A percentile compares a stretch with the other conserved stretches of the same genome.
These are phyloP conservation scores for Osmozyma mogii DNA, from an alignment of 805 yeast species.

Conservation along the genomic window DNA sequence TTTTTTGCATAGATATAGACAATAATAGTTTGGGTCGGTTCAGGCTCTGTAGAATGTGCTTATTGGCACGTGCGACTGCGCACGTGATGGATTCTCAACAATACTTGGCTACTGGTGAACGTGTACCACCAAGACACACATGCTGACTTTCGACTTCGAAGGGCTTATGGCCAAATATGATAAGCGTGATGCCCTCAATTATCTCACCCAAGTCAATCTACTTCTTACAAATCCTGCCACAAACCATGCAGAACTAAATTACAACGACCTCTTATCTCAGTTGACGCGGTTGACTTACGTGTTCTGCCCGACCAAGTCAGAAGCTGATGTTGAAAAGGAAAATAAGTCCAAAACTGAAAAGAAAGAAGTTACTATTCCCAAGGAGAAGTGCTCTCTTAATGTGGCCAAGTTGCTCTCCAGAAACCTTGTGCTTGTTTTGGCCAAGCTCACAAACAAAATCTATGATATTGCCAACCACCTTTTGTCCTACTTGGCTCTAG, in stretches of 20 bases:
- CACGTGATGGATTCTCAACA: background rate
- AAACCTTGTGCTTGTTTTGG: conserved; percentile 19
- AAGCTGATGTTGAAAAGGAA: conserved; percentile 2
- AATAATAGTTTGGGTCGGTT: background rate
- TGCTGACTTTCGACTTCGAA: conserved; percentile 4
- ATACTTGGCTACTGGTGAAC: background rate
- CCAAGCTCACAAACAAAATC: conserved; percentile 24
- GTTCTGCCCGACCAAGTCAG: conserved; percentile 10
- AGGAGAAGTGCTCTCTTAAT: conserved; percentile 8
- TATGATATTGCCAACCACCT: conserved; percentile 32
- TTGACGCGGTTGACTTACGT: conserved; percentile 20
- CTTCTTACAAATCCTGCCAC: conserved; percentile 7
- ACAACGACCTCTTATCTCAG: conserved; percentile 13
- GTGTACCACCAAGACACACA: background rate
- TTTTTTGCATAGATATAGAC: conserved; percentile 1
- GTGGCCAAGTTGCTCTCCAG: conserved; percentile 22
- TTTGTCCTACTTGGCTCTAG: conserved; percentile 18
- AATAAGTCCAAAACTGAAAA: conserved; percentile 2
- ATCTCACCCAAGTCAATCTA: conserved; percentile 15
- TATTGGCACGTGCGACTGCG: background rate
- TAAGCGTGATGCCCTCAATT: conserved; percentile 13
- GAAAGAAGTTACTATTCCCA: background rate
- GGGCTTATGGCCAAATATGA: conserved; percentile 8
- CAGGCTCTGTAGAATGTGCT: no score
- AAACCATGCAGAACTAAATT: conserved; percentile 8